Base-by-base conservation (phyloP, 768 basidiomycete genomes). In the Arthromyces matolae region DNA sequence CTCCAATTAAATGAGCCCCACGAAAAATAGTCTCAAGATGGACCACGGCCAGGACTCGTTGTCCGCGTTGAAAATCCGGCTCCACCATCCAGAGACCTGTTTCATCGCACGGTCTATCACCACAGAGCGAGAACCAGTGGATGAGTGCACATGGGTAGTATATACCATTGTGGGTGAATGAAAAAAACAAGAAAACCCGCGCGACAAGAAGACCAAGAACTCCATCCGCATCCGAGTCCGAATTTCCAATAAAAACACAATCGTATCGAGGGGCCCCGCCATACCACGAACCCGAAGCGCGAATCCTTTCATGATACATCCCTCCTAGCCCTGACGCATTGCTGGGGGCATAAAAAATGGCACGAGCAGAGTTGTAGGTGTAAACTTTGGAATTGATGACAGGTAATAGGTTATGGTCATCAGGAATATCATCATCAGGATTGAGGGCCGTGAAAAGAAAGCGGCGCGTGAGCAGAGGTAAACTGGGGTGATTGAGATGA, bases 81-180 rank as follows among this genome's bases (percentile, higher is more conserved):
- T 52, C 37, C 2, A 67, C 66, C 31, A 52, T 56, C 67, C 67
- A 69, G 57, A 67, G 24, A 5, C 51, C 44, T 10, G 55, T 56
- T 9, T 50, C 24, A 18, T 47, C 23, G 35, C 60, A 58, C 16
- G 59, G 60, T 6, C 25, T 31, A 31, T 56, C 52, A 14, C 61
- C 58, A 33, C n/a, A n/a, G n/a, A n/a, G n/a, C n/a, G n/a, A n/a
- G n/a, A n/a, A n/a, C n/a, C n/a, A n/a, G n/a, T n/a, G n/a, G n/a
- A n/a, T n/a, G n/a, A n/a, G n/a, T n/a, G n/a, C n/a, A n/a, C n/a
- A n/a, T n/a, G n/a, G n/a, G n/a, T n/a, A n/a, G n/a, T n/a, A n/a
- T n/a, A n/a, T n/a, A n/a, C n/a, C n/a, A n/a, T n/a, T n/a, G n/a
- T n/a, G n/a, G n/a, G n/a, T n/a, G n/a, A n/a, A n/a, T n/a, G n/a